Evolutionary conservation across 2,329 filamentous ascomycete species (phyloP), one percentile per base, ranked within the genome.

Genomic region (Lomentospora prolificans): DNA sequence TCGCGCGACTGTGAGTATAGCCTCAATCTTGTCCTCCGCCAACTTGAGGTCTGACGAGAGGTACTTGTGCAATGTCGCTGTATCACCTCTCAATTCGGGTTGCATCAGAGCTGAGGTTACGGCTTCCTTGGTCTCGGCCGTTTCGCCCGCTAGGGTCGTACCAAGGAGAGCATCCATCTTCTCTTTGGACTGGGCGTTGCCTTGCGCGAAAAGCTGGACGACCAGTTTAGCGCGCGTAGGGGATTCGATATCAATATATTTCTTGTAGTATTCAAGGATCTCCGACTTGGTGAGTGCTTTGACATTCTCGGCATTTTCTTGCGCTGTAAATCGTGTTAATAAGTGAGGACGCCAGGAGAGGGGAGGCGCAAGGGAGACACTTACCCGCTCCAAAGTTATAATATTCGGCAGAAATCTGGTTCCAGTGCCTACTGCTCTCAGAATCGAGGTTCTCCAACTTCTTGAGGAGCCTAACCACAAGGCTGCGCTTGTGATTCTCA

Each of bases 381-480:
- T 69, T 76, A 90, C 92, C 82, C 66, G 87, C 83, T 64, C 90
- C 79, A 69, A 97, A 99, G 69, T 96, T 90, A 68, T 91, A 95
- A 62, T 86, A 89, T 66, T 96, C 91, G 54, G 80, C 87, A 53
- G 82, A 81, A 62, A 99, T 89, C 64, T 96, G 89, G 53, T 77
- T 78, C 91, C 90, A 96, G 66, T 95, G 86, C 48, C 89, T 80
- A 56, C 77, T 80, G 4, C 85, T 90, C 72, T 99, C 94, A 61
- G 92, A 87, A 58, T 85, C 81, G 50, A 99, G 74, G 61, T 96
- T 97, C 77, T 96, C 96, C 63, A 95, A 70, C 70, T 95, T 96
- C 72, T 97, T 91, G 22, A 95, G 74, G 14, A 89, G 78, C 72
- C 90, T 90, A 66, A 88, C 89, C 64, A 96, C 84, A 44, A 97